Conservation (phyloP, 140 eudicot species). For the Eryngium alpinum region DNA sequence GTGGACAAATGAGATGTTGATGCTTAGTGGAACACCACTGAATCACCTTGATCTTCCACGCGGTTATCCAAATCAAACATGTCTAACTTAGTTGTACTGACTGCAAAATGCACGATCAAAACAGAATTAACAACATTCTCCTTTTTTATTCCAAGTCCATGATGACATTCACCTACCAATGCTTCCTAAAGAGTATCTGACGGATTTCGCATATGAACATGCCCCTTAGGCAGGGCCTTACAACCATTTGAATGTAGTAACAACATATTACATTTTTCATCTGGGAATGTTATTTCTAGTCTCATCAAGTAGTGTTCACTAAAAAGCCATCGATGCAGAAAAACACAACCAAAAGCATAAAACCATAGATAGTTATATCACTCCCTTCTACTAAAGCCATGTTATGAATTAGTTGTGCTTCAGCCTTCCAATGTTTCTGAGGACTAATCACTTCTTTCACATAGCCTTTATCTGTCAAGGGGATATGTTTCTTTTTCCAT, state of each 20-base stretch:
- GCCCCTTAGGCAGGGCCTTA: slow-evolving; percentile 62
- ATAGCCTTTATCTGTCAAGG: too few relatives aligned
- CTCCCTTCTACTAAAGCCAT: too few relatives aligned
- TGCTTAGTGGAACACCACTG: slow-evolving; percentile 31
- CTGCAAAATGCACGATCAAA: slow-evolving; percentile 33
- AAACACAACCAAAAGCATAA: too few relatives aligned
- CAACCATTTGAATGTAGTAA: slow-evolving; percentile 33
- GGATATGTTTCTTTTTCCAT: too few relatives aligned
- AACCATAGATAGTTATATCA: too few relatives aligned
- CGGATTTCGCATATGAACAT: slow-evolving; percentile 48
- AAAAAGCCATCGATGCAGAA: too few relatives aligned
- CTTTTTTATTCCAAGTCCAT: slow-evolving; percentile 29
- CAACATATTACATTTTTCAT: slow-evolving; percentile 29
- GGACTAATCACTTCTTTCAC: too few relatives aligned
- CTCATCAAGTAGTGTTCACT: too few relatives aligned
- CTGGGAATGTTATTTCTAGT: too few relatives aligned
- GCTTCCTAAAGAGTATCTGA: slow-evolving; percentile 93
- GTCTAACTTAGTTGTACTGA: slow-evolving; percentile 22
- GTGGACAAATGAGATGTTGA: slow-evolving; percentile 41
- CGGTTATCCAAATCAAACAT: slow-evolving; percentile 41
- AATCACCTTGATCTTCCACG: slow-evolving; percentile 32
- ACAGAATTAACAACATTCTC: slow-evolving; percentile 27
- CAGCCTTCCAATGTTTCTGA: too few relatives aligned
- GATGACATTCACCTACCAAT: slow-evolving; percentile 71
- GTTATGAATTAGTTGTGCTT: too few relatives aligned